Base-by-base conservation (phyloP, 495 filamentous ascomycete genomes). In the Collariella sp. region DNA sequence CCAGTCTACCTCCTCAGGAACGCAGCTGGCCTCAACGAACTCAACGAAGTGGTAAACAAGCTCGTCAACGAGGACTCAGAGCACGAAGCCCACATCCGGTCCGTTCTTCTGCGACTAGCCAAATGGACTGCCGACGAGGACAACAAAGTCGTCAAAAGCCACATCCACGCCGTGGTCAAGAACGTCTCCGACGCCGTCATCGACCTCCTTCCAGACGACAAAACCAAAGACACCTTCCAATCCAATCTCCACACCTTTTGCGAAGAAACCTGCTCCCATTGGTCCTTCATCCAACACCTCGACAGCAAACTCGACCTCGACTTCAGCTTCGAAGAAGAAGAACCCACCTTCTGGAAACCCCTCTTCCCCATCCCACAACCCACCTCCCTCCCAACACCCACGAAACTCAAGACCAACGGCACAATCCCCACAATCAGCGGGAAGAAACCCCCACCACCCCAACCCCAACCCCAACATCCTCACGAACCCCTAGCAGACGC, bases 81-180 rank as follows among this genome's bases (percentile, higher is more conserved):
- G 1, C 26, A n/a, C 3, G 64, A 64, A 26, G 18, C 56, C 3
- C 50, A 64, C 34, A 41, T 66, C 2, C 54, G 65, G 2, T 58
- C 63, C 0, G 59, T 59, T 1, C 56, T 67, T 2, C 46, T 67
- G 19, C 39, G 5, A 3, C 41, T 18, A 9, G 24, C 34, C 36
- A 29, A 36, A 7, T 13, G 18, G 35, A 12, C 4, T 12, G 4
- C 22, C 13, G 15, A 33, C 0, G n/a, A 18, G 10, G 12, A 7
- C 9, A 16, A 46, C 16, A 1, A 23, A 19, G 29, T 19, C 26
- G 4, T 12, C 29, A 16, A 12, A 23, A 18, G 15, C 43, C 26
- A 15, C 16, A 31, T 34, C 18, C 1, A 16, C 0, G 5, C 46
- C 16, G 45, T 50, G 7, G 33, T 46, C 1, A n/a, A 5, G n/a